phyloP scores from a whole-genome alignment of 805 yeast genomes.

The Lachancea meyersii region DNA sequence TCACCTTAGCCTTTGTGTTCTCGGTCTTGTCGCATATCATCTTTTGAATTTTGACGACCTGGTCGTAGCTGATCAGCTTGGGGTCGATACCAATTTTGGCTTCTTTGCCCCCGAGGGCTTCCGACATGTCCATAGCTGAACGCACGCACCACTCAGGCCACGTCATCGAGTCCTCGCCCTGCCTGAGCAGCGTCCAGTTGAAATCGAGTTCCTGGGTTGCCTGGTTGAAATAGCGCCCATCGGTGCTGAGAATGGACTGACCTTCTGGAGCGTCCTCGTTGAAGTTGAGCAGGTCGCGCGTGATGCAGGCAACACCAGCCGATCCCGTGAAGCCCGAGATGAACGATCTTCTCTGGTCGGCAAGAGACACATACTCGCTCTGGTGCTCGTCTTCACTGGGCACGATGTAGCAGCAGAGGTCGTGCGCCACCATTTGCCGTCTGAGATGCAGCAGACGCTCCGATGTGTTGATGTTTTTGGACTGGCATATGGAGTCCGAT shows the following conservation, averaged over 20 bases:
- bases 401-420: constrained; percentile 66
- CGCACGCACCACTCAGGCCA: constrained; percentile 79
- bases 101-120: constrained; percentile 36
- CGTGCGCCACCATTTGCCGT: constrained; percentile 52
- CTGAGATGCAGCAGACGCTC: constrained; percentile 57
- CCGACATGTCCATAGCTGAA: constrained; percentile 41
- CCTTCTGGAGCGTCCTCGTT: constrained; percentile 43
- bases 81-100: constrained; percentile 80
- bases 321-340: constrained; percentile 89
- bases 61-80: constrained; percentile 49
- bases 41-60: constrained; percentile 27
- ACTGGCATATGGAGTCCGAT: constrained; percentile 35
- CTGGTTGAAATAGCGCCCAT: constrained; percentile 90
- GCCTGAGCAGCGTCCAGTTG: constrained; percentile 76
- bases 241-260: constrained; percentile 80
- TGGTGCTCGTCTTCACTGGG: constrained; percentile 93
- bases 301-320: constrained; percentile 86
- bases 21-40: constrained; percentile 26
- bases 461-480: constrained; percentile 48
- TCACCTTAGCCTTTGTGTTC: constrained; percentile 34
- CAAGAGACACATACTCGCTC: constrained; percentile 76
- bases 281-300: constrained; percentile 41
- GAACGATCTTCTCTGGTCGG: constrained; percentile 77
- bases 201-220: constrained; percentile 76
- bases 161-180: constrained; percentile 65